Percentiles rank a stretch among this genome's conserved stretches.
These are phyloP conservation scores for Yarrowia galli DNA, from an alignment of 1,139 yeast genomes.

Conservation along the genomic window DNA sequence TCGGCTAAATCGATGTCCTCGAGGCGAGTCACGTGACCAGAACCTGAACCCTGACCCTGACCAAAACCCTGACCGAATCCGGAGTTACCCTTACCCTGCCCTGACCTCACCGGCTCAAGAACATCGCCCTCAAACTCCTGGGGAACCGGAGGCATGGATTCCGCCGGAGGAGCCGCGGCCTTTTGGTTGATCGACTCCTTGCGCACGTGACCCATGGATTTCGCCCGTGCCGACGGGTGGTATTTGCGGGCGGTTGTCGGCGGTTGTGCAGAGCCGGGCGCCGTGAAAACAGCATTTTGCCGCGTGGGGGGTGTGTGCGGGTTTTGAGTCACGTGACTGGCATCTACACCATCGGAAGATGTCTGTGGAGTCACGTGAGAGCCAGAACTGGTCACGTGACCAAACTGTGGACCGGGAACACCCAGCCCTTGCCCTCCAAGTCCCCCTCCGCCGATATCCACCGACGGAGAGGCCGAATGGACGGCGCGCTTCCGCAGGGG, in stretches of 20 bases:
- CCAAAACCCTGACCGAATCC: no score
- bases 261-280: slow-evolving; percentile 25
- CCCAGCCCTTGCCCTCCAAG: no score
- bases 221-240: slow-evolving; percentile 90
- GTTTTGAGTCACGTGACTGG: no score
- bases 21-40: no score
- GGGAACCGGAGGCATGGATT: slow-evolving; percentile 31
- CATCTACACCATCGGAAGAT: no score
- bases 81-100: no score
- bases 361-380: no score
- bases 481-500: slow-evolving; percentile 30
- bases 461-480: slow-evolving; percentile 36
- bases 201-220: slow-evolving; percentile 82
- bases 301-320: slow-evolving; percentile 12
- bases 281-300: not conserved
- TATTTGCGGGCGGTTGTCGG: slow-evolving; percentile 45
- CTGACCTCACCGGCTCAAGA: slow-evolving; percentile 32
- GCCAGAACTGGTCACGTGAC: not conserved
- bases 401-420: no score
- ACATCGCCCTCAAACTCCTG: slow-evolving; percentile 29
- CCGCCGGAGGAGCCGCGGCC: slow-evolving; percentile 39
- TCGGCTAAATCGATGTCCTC: slow-evolving; percentile 26
- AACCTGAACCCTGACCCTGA: no score
- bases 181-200: slow-evolving; percentile 61
- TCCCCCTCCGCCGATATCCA: slow-evolving; percentile 22